These are phyloP conservation scores for Porcisia hertigi DNA, from an alignment of 208 protist genomes.

Conservation along the genomic window DNA sequence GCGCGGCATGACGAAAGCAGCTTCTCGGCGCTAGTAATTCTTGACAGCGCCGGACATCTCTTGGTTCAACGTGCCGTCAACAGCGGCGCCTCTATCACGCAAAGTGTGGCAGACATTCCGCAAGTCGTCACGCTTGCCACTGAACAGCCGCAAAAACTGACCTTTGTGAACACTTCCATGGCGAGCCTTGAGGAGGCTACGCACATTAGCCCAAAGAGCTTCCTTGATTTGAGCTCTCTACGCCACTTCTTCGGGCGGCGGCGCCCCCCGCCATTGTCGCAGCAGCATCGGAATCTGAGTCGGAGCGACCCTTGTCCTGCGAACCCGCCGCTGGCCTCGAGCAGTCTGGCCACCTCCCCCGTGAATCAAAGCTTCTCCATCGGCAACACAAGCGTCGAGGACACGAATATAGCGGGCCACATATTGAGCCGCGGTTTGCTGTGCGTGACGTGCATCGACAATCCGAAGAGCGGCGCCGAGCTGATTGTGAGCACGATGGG, in stretches of 20 bases:
- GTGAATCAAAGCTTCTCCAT: conserved; percentile 20
- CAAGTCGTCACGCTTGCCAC: conserved; percentile 53
- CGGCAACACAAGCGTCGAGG: conserved; percentile 10
- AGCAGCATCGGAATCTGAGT: neutral
- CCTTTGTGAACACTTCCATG: conserved; percentile 20
- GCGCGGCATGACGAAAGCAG: conserved; percentile 18
- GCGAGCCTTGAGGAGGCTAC: conserved; percentile 2
- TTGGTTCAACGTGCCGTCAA: conserved; percentile 58
- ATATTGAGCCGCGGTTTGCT: conserved; percentile 77
- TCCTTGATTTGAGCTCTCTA: conserved; percentile 55
- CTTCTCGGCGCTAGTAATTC: conserved; percentile 50
- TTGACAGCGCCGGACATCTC: conserved; percentile 68
- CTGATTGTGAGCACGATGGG: conserved; percentile 82
- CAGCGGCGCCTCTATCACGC: conserved; percentile 29
- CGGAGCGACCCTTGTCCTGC: conserved; percentile 5
- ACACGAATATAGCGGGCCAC: conserved; percentile 40
- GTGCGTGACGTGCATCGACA: conserved; percentile 35
- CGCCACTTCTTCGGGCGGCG: conserved; percentile 39
- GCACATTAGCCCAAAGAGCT: conserved; percentile 42
- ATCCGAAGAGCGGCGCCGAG: conserved; percentile 31
- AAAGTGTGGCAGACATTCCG: conserved; percentile 66
- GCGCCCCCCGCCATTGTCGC: conserved; percentile 4
- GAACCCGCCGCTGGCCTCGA: conserved; percentile 11
- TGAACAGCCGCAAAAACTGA: conserved; percentile 15
- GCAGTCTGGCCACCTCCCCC: conserved; percentile 27